These are phyloP conservation scores for Suillus variegatus DNA, from an alignment of 768 basidiomycete genomes.

Conservation along the genomic window DNA sequence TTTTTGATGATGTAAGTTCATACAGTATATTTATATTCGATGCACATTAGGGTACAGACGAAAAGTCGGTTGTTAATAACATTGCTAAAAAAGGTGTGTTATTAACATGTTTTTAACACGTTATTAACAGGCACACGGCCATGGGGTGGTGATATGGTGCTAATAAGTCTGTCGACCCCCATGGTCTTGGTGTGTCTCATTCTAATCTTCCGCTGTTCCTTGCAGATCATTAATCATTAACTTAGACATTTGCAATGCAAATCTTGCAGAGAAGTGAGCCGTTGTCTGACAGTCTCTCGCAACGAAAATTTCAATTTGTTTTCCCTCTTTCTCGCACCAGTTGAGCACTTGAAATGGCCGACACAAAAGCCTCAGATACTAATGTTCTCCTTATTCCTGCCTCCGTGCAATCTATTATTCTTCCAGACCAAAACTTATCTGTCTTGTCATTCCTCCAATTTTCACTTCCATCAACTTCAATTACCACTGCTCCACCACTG, in stretches of 20 bases:
- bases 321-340: background rate
- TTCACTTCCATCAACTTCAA: no score
- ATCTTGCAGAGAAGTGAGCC: no score
- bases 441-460: no score
- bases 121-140: background rate
- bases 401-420: background rate
- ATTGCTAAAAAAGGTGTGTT: background rate
- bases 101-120: no score
- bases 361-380: background rate
- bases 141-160: background rate
- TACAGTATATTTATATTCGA: no score
- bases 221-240: no score
- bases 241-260: no score
- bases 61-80: background rate
- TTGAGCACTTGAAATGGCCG: background rate
- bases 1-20: background rate
- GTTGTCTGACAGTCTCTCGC: background rate
- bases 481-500: no score
- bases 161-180: background rate
- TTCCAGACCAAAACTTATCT: no score
- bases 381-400: background rate
- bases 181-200: no score
- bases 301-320: slow-evolving; percentile 4
- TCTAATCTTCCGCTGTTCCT: no score
- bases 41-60: background rate